These are phyloP conservation scores for Fusarium tuaranense DNA, from an alignment of 2,329 filamentous ascomycete genomes.

Conservation along the genomic window DNA sequence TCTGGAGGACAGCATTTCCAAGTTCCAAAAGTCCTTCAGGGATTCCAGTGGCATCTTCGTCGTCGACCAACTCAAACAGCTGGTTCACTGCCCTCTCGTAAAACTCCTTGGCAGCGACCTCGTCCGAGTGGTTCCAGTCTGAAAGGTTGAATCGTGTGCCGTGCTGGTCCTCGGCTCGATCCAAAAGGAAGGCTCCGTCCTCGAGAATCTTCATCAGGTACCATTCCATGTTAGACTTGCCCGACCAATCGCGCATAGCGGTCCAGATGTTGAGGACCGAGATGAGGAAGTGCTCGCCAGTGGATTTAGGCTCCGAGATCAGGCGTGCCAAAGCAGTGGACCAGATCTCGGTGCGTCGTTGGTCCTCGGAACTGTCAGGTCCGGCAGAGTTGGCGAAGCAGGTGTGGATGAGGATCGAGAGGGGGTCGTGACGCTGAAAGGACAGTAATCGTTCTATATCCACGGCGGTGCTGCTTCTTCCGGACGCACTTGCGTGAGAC, in stretches of 20 bases:
- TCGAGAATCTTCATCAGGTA: conserved; percentile 96
- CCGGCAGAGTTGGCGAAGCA: conserved; percentile 89
- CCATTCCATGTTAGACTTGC: conserved; percentile 89
- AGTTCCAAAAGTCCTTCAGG: conserved; percentile 88
- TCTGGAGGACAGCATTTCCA: conserved; percentile 83
- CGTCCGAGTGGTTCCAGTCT: conserved; percentile 81
- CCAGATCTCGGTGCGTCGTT: conserved; percentile 86
- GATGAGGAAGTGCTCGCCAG: conserved; percentile 83
- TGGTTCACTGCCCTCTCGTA: conserved; percentile 84
- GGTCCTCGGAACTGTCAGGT: conserved; percentile 84
- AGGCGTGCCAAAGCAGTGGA: conserved; percentile 87
- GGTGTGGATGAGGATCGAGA: conserved; percentile 87
- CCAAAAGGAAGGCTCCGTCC: conserved; percentile 90
- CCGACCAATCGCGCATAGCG: conserved; percentile 88
- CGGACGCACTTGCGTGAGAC: conserved; percentile 59
- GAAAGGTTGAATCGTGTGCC: conserved; percentile 78
- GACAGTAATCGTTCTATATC: conserved; percentile 87
- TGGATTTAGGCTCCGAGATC: conserved; percentile 80
- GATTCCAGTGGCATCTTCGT: conserved; percentile 85
- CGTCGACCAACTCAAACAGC: conserved; percentile 87
- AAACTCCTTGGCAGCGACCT: conserved; percentile 86
- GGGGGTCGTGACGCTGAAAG: conserved; percentile 88
- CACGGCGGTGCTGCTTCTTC: conserved; percentile 60
- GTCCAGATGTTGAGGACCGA: conserved; percentile 91
- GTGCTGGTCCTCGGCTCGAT: conserved; percentile 84